Percentiles rank a stretch among this genome's conserved stretches.
Conservation (phyloP, 2,329 filamentous ascomycete species). For the Colletotrichum costaricense region DNA sequence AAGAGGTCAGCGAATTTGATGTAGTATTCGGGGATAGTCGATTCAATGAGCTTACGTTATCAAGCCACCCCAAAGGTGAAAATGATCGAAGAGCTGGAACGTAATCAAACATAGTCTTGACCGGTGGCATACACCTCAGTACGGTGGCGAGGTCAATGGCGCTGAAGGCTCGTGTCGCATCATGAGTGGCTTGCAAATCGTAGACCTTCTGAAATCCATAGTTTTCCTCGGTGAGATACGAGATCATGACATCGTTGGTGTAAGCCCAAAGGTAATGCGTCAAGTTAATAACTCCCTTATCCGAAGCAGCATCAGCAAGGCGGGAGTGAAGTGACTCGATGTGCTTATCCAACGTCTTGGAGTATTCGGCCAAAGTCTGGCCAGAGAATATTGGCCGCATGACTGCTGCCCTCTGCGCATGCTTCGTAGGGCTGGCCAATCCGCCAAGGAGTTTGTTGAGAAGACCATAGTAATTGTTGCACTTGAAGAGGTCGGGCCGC, state of each 20-base stretch:
- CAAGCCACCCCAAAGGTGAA: slow-evolving; percentile 37
- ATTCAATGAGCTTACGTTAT: slow-evolving; percentile 20
- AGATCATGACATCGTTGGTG: slow-evolving; percentile 37
- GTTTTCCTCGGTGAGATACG: slow-evolving; percentile 34
- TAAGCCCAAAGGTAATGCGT: slow-evolving; percentile 34
- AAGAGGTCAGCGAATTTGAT: background rate
- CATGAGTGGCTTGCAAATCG: slow-evolving; percentile 27
- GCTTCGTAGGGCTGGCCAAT: slow-evolving; percentile 14
- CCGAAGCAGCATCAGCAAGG: background rate
- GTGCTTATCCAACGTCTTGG: slow-evolving; percentile 11
- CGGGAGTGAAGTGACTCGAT: slow-evolving; percentile 17
- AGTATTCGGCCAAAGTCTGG: slow-evolving; percentile 17
- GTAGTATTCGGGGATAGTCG: background rate
- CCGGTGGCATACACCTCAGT: slow-evolving; percentile 30
- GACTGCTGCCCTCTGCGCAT: slow-evolving; percentile 27
- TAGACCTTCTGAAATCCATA: slow-evolving; percentile 22
- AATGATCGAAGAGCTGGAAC: slow-evolving; percentile 24
- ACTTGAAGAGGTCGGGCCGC: slow-evolving; percentile 33
- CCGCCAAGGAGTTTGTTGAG: slow-evolving; percentile 34
- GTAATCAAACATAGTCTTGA: slow-evolving; percentile 28
- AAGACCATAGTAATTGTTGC: slow-evolving; percentile 36
- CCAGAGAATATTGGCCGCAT: slow-evolving; percentile 36
- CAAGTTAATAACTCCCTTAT: background rate
- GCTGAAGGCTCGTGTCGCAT: slow-evolving; percentile 35
- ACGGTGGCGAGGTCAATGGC: slow-evolving; percentile 36